Percentiles rank a stretch among this genome's conserved stretches.
phyloP scores from a whole-genome alignment of 345 rosid genomes.

The Fremontodendron californicum region DNA sequence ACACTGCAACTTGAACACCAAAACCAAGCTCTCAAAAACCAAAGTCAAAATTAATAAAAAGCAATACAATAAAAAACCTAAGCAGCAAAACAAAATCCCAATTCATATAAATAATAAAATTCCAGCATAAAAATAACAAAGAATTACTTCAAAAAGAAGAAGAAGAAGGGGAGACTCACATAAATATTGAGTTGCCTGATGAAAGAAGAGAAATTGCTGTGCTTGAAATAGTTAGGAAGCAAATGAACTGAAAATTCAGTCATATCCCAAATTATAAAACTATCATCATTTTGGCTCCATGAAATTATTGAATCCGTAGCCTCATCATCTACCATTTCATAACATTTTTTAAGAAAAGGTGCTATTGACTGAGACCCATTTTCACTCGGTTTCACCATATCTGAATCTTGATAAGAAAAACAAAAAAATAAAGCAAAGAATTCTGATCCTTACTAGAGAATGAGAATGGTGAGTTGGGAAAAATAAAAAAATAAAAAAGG shows the following conservation, averaged over 20 bases:
- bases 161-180: constrained; percentile 37
- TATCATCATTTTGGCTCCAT: constrained; percentile 48
- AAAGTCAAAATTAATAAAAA: not conserved
- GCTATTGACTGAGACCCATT: constrained; percentile 45
- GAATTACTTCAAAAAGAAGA: not conserved
- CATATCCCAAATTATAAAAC: constrained; percentile 59
- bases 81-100: not conserved
- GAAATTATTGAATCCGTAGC: constrained; percentile 59
- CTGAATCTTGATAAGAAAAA: not conserved
- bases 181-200: constrained; percentile 89
- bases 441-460: not conserved
- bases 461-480: too few relatives aligned
- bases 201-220: constrained; percentile 75
- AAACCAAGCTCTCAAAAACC: not conserved
- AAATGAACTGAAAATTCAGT: constrained; percentile 58
- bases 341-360: constrained; percentile 83
- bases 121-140: not conserved
- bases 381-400: constrained; percentile 61
- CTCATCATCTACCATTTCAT: constrained; percentile 82
- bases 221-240: constrained; percentile 77
- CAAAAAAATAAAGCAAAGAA: not conserved
- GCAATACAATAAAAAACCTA: not conserved
- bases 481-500: too few relatives aligned
- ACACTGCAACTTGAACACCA: not conserved
- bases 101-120: not conserved